Conservation (phyloP, 345 rosid genomes). For the Kernera saxatilis region DNA sequence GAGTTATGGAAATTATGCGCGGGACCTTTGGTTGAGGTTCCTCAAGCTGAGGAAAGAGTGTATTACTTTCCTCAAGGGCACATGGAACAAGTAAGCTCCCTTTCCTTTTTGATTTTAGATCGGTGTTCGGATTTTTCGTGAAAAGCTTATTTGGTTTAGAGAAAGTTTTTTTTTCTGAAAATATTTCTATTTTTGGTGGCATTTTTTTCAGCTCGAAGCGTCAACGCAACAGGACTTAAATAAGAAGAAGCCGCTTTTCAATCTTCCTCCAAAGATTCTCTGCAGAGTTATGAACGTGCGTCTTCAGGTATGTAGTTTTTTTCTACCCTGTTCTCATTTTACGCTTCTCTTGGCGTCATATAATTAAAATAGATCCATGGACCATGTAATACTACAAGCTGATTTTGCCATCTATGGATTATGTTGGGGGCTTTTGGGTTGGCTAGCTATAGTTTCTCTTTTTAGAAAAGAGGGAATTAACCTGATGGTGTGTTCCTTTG, state of each 20-base stretch:
- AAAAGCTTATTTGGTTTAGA: neutral
- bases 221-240: conserved; percentile 74
- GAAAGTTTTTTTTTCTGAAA: neutral
- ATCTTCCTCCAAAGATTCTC: conserved; percentile 72
- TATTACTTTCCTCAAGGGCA: conserved; percentile 94
- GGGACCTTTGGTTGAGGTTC: conserved; percentile 78
- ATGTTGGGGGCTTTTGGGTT: neutral
- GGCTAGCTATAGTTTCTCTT: neutral
- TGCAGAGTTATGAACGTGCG: conserved; percentile 72
- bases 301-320: conserved; percentile 46
- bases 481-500: neutral
- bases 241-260: conserved; percentile 62
- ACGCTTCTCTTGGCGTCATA: neutral
- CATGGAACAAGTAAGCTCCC: conserved; percentile 70
- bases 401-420: neutral
- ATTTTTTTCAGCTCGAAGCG: conserved; percentile 61
- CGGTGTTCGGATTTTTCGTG: neutral
- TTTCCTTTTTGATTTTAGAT: neutral
- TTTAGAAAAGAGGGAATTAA: neutral
- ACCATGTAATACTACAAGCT: neutral
- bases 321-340: neutral
- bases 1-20: conserved; percentile 91
- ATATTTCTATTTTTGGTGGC: conserved; percentile 29
- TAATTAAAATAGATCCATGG: neutral
- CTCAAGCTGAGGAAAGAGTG: conserved; percentile 52